Conservation (phyloP, 164 flowering plant species). For the Nymphaea thermarum region DNA sequence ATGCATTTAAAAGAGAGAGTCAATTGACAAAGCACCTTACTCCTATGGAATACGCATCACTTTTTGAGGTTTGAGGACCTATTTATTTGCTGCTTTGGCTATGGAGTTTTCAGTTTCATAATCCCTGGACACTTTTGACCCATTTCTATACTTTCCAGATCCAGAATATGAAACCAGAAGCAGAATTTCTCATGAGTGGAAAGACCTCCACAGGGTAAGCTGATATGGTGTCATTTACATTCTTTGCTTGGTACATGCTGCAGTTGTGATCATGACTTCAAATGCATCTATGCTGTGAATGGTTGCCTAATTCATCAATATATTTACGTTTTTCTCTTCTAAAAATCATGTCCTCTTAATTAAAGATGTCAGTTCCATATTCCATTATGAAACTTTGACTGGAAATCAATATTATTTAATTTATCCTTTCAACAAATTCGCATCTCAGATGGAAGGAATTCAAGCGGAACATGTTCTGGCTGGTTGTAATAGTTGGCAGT, state of each 20-base stretch:
- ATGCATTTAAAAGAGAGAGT: no score
- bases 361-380: no score
- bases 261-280: no score
- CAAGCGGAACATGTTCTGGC: slow-evolving; percentile 76
- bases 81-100: not conserved
- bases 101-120: not conserved
- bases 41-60: slow-evolving; percentile 59
- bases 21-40: slow-evolving; percentile 32
- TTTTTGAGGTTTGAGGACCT: slow-evolving; percentile 51
- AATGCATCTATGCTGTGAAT: no score
- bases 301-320: no score
- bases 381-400: no score
- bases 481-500: slow-evolving; percentile 62
- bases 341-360: no score
- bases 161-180: slow-evolving; percentile 61
- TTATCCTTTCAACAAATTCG: not conserved
- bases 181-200: slow-evolving; percentile 36
- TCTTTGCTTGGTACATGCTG: not conserved
- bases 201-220: slow-evolving; percentile 42
- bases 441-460: slow-evolving; percentile 68
- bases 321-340: no score
- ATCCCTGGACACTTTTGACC: slow-evolving; percentile 1
- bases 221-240: slow-evolving; percentile 3
- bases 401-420: no score
- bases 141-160: slow-evolving; percentile 29